Conservation (phyloP, 345 rosid genomes). For the Brassica carinata region DNA sequence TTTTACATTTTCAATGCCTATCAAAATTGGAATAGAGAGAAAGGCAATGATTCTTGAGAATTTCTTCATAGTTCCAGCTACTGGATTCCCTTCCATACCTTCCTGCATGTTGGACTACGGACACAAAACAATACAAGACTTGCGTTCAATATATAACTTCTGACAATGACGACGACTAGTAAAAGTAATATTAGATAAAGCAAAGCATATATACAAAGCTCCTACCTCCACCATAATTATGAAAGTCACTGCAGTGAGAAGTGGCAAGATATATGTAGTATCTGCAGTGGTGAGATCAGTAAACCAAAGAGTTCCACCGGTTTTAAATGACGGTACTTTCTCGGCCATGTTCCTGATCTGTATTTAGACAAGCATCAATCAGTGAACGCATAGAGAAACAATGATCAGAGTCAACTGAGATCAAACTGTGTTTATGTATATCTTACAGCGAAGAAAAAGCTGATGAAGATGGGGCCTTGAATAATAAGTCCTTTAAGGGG, state of each 20-base stretch:
- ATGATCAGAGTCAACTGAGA: conserved; percentile 3
- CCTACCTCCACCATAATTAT: conserved; percentile 65
- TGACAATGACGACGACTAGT: background rate
- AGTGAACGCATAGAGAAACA: background rate
- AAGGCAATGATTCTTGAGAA: conserved; percentile 56
- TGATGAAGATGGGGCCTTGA: conserved; percentile 71
- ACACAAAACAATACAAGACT: background rate
- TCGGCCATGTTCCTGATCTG: conserved; percentile 73
- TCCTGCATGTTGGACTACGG: conserved; percentile 58
- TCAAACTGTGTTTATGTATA: background rate
- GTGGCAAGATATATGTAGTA: conserved; percentile 57
- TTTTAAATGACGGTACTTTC: conserved; percentile 72
- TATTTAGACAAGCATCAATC: conserved; percentile 15
- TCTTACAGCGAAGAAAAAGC: conserved; percentile 70
- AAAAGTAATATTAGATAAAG: background rate
- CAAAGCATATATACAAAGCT: conserved; percentile 5
- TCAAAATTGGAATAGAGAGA: conserved; percentile 50
- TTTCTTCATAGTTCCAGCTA: conserved; percentile 63
- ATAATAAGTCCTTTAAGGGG: conserved; percentile 65
- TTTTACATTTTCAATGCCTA: background rate
- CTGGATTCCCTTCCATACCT: conserved; percentile 63
- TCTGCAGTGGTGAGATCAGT: conserved; percentile 66
- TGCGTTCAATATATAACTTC: background rate
- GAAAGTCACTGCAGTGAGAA: conserved; percentile 57
- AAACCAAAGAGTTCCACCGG: conserved; percentile 70